Evolutionary conservation across 495 filamentous ascomycete genomes (phyloP), one percentile per base, ranked within the genome.

Genomic region (Neurospora sp.): DNA sequence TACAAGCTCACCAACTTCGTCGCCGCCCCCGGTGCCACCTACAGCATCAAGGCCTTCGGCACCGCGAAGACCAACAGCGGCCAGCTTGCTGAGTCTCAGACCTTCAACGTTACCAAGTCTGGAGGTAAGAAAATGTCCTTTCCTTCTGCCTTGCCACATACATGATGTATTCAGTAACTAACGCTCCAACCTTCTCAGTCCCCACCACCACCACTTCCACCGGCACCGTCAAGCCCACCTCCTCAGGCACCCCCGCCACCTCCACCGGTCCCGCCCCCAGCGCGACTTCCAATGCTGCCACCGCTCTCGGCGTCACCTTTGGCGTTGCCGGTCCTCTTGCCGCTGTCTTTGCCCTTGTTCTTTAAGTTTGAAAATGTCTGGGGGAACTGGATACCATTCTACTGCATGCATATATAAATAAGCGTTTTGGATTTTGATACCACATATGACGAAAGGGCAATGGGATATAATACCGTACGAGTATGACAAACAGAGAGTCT

Each of bases 31-130:
- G 73, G 73, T 38, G 10, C 27, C 42, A 73, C 69, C 70, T 78
- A 77, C 75, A 73, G n/a, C 40, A 74, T 78, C 75, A 74, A 78
- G 73, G 70, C 71, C 71, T 39, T 71, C 61, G 66, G 71, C 75
- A 41, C 72, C 39, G 38, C 37, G 18, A 53, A 46, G 40, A 69
- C 31, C 11, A 75, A 73, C 22, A 70, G 4, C 37, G 74, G 76
- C 31, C 71, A 76, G 70, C 40, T 78, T n/a, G 61, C 73, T 27
- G 75, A 78, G 72, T 73, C 73, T 20, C 68, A 73, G 71, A 44
- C 16, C 5, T 78, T 78, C 31, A 75, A 72, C 48, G 75, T 78
- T 14, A 73, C 73, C 72, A 77, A 77, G 74, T 77, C 76, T 14
- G 76, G 76, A 69, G 72, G 73, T 75, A 31, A 68, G 70, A 70